Conservation (phyloP, 805 yeast species). For the Kazachstania psychrophila region DNA sequence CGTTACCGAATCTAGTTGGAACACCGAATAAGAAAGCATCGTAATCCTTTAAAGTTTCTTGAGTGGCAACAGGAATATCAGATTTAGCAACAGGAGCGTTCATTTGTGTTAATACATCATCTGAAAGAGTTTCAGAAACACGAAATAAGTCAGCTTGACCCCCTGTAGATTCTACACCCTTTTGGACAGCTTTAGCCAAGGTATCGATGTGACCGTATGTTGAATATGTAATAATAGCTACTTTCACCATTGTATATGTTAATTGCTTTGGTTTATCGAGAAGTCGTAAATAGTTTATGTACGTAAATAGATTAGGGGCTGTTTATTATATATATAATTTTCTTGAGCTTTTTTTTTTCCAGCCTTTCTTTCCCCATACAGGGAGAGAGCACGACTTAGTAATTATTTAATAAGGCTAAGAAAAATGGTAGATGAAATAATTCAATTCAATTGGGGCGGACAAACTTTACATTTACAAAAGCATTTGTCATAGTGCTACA, state of each 20-base stretch:
- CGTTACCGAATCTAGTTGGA: constrained; percentile 71
- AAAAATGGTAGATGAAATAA: no score
- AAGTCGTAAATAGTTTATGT: no score
- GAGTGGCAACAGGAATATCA: constrained; percentile 47
- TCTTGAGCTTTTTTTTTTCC: no score
- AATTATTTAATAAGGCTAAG: no score
- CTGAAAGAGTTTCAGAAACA: constrained; percentile 67
- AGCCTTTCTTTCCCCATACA: no score
- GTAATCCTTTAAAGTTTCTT: constrained; percentile 47
- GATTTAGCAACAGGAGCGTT: constrained; percentile 57
- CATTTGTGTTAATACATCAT: constrained; percentile 46
- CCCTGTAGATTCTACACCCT: constrained; percentile 67
- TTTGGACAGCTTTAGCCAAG: constrained; percentile 57
- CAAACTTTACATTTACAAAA: no score
- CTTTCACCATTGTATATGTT: constrained; percentile 24
- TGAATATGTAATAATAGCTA: constrained; percentile 59
- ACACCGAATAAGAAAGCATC: constrained; percentile 73
- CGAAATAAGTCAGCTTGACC: constrained; percentile 60
- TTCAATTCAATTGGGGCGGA: no score
- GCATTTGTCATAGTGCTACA: no score
- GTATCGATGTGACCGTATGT: constrained; percentile 67
- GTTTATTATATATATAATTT: no score
- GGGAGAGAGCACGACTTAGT: no score
- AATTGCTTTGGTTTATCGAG: no score
- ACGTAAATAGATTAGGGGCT: no score